Base-by-base conservation (phyloP, 2,329 filamentous ascomycete species). In the Corniculantispora saksenae region DNA sequence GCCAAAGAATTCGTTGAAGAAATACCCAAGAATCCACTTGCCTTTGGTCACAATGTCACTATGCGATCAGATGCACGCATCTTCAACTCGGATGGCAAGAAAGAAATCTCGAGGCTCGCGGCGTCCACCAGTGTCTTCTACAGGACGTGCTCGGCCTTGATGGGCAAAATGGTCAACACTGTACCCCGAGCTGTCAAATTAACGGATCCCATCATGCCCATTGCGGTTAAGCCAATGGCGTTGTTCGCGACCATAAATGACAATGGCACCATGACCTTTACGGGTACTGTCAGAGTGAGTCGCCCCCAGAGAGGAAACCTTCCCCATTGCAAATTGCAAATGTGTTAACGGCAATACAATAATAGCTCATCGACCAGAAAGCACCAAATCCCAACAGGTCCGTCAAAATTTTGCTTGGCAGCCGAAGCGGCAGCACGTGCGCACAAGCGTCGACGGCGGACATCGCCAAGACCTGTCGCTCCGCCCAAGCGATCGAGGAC, bases 41-140 rank as follows among this genome's bases (percentile, higher is more conserved):
- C 80, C 0, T 74, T 79, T 51, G 75, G 74, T 1, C 70, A 74
- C 45, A 79, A 82, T 63, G 70, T 73, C 3, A 78, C 76, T 1
- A 69, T 73, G 7, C 75, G 72, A 66, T 82, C 81, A 0, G 82
- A 84, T 66, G 73, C 72, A 62, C 74, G 75, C 3, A 77, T 84
- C 25, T 84, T 81, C 66, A 70, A 68, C 32, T 75, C 80, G 0
- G 82, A 84, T 66, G 74, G 72, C 1, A 81, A 82, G 71, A 75
- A 71, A 19, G 82, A 80, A 1, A 79, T 84, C 57, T 72, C 70
- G n/a, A 70, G 73, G 1, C 71, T 83, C 71, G 74, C 75, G 15
- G 71, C 79, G 57, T 71, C 74, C 5, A 68, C 68, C 12, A 71
- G 71, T 15, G 54, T 6, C n/a, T 82, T 82, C 70, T 71, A 73